Evolutionary conservation across 768 basidiomycete genomes (phyloP).

Genomic region (Flagelloscypha sp.): DNA sequence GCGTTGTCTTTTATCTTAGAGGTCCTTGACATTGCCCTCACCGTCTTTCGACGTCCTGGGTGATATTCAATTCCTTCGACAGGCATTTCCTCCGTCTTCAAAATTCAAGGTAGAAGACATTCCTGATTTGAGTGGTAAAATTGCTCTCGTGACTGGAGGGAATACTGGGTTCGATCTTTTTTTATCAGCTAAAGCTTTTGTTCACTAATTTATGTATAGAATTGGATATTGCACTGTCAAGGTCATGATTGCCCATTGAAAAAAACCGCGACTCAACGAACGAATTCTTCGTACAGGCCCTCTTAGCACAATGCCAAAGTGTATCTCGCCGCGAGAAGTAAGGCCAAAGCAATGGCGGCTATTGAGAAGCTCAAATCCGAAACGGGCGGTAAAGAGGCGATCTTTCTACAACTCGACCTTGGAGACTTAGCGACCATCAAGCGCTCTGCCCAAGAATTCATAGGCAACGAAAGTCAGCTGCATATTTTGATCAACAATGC

Average conservation of each 20-base stretch:
- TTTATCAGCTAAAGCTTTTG: too few relatives aligned
- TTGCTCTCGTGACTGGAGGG: slow-evolving; percentile 29
- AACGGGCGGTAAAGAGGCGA: slow-evolving; percentile 31
- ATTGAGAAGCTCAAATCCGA: slow-evolving; percentile 31
- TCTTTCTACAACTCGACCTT: slow-evolving; percentile 32
- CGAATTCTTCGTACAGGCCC: slow-evolving; percentile 25
- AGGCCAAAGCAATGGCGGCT: slow-evolving; percentile 25
- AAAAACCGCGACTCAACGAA: too few relatives aligned
- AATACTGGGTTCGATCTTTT: slow-evolving; percentile 27
- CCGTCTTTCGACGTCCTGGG: too few relatives aligned
- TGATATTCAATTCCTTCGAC: too few relatives aligned
- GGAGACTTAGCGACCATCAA: slow-evolving; percentile 25
- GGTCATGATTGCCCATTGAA: too few relatives aligned
- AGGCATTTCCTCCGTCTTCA: slow-evolving; percentile 36
- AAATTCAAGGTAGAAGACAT: slow-evolving; percentile 37
- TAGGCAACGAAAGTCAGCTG: slow-evolving; percentile 19
- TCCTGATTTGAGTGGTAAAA: slow-evolving; percentile 42
- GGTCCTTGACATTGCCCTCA: too few relatives aligned
- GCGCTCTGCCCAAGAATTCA: slow-evolving; percentile 25
- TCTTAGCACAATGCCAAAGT: slow-evolving; percentile 46
- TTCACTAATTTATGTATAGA: too few relatives aligned
- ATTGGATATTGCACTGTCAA: slow-evolving; percentile 56
- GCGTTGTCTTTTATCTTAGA: slow-evolving; percentile 5
- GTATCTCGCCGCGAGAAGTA: slow-evolving; percentile 32
- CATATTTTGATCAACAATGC: slow-evolving; percentile 28